Conservation (phyloP, 2,329 filamentous ascomycete genomes). For the Teratosphaeria pseudoeucalypti region DNA sequence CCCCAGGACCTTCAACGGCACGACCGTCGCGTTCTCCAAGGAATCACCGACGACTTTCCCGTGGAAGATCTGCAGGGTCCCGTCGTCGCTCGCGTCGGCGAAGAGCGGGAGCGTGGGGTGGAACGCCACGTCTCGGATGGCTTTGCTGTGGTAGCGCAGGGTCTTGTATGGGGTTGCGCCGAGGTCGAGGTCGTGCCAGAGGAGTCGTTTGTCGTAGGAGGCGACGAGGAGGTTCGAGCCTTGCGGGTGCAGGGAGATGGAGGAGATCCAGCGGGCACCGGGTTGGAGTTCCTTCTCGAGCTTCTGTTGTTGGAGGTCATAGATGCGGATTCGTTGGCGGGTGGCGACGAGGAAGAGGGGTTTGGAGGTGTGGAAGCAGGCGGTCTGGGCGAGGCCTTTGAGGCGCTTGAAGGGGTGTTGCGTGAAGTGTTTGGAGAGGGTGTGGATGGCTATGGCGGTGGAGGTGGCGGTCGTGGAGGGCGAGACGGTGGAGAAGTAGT, state of each 20-base stretch:
- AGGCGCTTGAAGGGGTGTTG: constrained; percentile 82
- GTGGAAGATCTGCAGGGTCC: constrained; percentile 90
- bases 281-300: constrained; percentile 89
- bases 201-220: constrained; percentile 82
- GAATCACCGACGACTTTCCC: constrained; percentile 89
- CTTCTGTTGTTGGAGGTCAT: constrained; percentile 85
- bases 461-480: constrained; percentile 56
- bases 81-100: constrained; percentile 90
- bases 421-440: constrained; percentile 84
- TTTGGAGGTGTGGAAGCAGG: constrained; percentile 87
- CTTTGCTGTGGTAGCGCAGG: constrained; percentile 84
- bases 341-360: constrained; percentile 95
- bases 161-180: constrained; percentile 90
- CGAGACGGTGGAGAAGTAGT: constrained; percentile 88
- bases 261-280: constrained; percentile 88
- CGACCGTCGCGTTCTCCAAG: constrained; percentile 93
- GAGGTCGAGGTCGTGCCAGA: constrained; percentile 96
- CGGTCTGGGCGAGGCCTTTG: constrained; percentile 70
- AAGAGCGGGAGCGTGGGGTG: constrained; percentile 75
- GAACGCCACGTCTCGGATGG: constrained; percentile 80
- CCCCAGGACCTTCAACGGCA: constrained; percentile 85
- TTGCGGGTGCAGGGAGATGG: constrained; percentile 83
- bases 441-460: constrained; percentile 85
- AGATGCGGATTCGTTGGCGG: constrained; percentile 82
- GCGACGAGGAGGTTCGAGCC: constrained; percentile 92